Percentiles rank a stretch among this genome's conserved stretches.
These are phyloP conservation scores for Conringia planisiliqua DNA, from an alignment of 345 rosid species.

Conservation along the genomic window DNA sequence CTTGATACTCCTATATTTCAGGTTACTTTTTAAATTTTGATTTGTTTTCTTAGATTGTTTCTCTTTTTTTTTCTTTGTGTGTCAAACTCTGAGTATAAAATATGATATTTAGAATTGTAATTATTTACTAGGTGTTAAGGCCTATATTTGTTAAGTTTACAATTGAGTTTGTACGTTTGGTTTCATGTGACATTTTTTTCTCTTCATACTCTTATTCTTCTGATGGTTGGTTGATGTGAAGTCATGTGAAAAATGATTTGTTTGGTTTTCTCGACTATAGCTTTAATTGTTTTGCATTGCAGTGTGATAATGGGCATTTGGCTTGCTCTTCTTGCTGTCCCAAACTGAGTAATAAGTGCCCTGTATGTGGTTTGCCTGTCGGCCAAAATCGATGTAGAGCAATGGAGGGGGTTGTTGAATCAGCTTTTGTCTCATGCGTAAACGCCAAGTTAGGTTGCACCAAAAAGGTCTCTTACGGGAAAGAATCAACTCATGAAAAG, in stretches of 20 bases:
- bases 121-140: too few species aligned
- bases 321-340: conserved; percentile 46
- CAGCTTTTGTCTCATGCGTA: conserved; percentile 38
- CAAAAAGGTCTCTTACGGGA: conserved; percentile 23
- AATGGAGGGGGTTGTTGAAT: conserved; percentile 45
- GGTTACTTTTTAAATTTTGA: not conserved
- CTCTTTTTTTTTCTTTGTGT: not conserved
- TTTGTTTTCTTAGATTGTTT: not conserved
- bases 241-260: not conserved
- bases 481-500: conserved; percentile 40
- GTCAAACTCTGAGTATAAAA: not conserved
- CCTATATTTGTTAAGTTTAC: not conserved
- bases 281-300: not conserved
- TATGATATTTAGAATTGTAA: not conserved
- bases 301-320: conserved; percentile 62
- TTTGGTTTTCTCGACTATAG: not conserved
- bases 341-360: conserved; percentile 43
- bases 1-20: conserved; percentile 2
- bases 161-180: not conserved
- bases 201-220: not conserved
- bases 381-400: conserved; percentile 49
- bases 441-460: conserved; percentile 43
- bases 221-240: not conserved
- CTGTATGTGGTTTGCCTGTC: conserved; percentile 37
- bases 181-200: not conserved